These are phyloP conservation scores for Hyphopichia buzzinii DNA, from an alignment of 1,139 yeast species.

Conservation along the genomic window DNA sequence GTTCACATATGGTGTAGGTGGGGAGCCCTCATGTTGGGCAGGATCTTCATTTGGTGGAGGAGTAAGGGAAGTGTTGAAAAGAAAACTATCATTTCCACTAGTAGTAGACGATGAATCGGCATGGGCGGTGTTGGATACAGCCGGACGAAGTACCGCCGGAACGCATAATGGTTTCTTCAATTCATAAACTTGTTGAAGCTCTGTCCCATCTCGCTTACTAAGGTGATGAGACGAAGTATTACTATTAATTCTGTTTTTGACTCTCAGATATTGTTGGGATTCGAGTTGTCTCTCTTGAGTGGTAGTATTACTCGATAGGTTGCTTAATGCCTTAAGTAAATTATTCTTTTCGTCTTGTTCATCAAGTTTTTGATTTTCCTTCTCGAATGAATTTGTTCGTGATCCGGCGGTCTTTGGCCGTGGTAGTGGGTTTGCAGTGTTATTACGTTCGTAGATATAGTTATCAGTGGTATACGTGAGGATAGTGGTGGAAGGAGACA, in stretches of 20 bases:
- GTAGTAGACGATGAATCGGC: conserved; percentile 1
- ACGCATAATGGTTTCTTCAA: conserved; percentile 39
- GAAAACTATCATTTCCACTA: neutral
- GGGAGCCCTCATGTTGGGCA: conserved; percentile 1
- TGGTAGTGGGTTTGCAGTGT: neutral
- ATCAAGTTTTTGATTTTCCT: neutral
- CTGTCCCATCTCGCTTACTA: conserved; percentile 8
- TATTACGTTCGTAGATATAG: conserved; percentile 14
- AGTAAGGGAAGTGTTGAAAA: neutral
- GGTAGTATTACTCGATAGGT: conserved; percentile 23
- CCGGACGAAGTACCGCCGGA: conserved; percentile 45
- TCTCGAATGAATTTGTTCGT: neutral
- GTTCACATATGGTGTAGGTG: conserved; percentile 8
- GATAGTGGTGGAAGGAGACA: conserved; percentile 8
- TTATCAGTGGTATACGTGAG: conserved; percentile 19
- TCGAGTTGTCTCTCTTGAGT: conserved; percentile 14
- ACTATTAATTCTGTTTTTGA: conserved; percentile 9
- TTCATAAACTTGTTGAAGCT: conserved; percentile 29
- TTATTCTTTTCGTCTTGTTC: conserved; percentile 11
- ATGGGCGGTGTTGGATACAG: conserved; percentile 6
- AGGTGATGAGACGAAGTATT: neutral
- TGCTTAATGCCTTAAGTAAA: conserved; percentile 22
- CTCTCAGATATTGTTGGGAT: conserved; percentile 7
- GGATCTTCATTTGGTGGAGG: neutral
- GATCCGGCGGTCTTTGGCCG: neutral